A percentile compares a stretch with the other conserved stretches of the same genome.
These are phyloP conservation scores for Leccinum huronense DNA, from an alignment of 1,284 basidiomycete species.

Conservation along the genomic window DNA sequence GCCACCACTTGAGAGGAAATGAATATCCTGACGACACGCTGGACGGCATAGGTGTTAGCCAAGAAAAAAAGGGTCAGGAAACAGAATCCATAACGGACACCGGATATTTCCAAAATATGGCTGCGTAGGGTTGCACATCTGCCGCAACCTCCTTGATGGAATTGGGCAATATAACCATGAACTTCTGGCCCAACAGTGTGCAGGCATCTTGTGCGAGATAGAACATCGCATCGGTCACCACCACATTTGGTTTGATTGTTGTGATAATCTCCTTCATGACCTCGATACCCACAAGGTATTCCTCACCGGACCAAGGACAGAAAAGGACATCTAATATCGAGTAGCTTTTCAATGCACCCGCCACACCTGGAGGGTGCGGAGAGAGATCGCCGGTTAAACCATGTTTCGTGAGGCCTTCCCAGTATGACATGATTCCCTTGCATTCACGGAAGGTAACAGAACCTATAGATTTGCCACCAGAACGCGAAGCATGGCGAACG, in stretches of 20 bases:
- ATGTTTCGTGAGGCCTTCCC: not conserved
- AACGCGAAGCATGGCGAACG: conserved; percentile 4
- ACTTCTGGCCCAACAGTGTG: conserved; percentile 6
- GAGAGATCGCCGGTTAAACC: no score
- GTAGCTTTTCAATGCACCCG: conserved; percentile 10
- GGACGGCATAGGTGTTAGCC: not conserved
- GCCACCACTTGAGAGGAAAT: conserved; percentile 18
- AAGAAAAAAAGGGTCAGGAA: not conserved
- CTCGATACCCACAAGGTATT: conserved; percentile 6
- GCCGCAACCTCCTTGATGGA: not conserved
- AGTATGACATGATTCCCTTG: conserved; percentile 4
- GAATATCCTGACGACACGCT: conserved; percentile 5
- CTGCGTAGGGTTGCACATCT: conserved; percentile 3
- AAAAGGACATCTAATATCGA: not conserved
- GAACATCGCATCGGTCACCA: conserved; percentile 4
- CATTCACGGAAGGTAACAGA: conserved; percentile 10
- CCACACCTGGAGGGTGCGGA: conserved; percentile 7
- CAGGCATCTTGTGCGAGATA: conserved; percentile 15
- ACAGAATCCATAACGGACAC: not conserved
- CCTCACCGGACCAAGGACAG: conserved; percentile 4
- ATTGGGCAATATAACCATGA: conserved; percentile 8
- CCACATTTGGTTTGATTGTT: conserved; percentile 5
- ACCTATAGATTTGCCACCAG: not conserved
- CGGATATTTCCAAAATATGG: conserved; percentile 16
- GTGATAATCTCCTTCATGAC: conserved; percentile 7